phyloP scores from a whole-genome alignment of 1,284 basidiomycete genomes.

The Omphalotus olearius region DNA sequence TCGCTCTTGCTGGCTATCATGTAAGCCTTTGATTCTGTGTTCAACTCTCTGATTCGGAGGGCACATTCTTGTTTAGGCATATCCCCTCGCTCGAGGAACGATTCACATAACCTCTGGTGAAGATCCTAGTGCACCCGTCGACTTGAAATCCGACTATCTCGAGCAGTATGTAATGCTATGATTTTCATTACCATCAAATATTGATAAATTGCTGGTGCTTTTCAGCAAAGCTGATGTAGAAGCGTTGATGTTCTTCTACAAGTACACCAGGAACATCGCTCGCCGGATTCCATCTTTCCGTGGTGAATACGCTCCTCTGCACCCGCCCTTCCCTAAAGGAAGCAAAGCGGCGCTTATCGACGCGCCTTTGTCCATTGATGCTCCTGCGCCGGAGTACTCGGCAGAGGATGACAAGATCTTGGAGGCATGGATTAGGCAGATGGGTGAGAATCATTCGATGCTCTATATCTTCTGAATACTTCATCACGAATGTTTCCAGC shows the following conservation, averaged over 20 bases:
- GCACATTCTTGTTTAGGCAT: slow-evolving; percentile 16
- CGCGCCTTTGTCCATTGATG: slow-evolving; percentile 25
- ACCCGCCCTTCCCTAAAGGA: slow-evolving; percentile 36
- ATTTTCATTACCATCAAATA: not conserved
- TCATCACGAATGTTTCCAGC: not conserved
- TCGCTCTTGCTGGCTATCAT: slow-evolving; percentile 28
- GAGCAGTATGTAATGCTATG: slow-evolving; percentile 11
- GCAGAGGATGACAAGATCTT: slow-evolving; percentile 35
- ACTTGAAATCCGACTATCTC: slow-evolving; percentile 28
- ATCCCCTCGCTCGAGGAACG: slow-evolving; percentile 32
- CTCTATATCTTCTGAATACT: not conserved
- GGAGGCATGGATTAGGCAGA: slow-evolving; percentile 22
- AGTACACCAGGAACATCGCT: not conserved
- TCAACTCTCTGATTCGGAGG: not conserved
- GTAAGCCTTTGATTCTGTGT: slow-evolving; percentile 16
- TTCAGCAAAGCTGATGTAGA: too few species aligned
- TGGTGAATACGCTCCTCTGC: slow-evolving; percentile 32
- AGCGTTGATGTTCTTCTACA: not conserved
- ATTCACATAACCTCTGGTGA: slow-evolving; percentile 32
- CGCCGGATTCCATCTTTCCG: slow-evolving; percentile 28
- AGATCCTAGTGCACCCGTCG: slow-evolving; percentile 25
- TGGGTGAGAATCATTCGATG: not conserved
- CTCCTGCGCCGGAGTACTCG: slow-evolving; percentile 34
- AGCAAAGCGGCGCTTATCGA: slow-evolving; percentile 30
- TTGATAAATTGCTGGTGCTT: not conserved